phyloP scores from a whole-genome alignment of 1,284 basidiomycete genomes.

The Ustilago bromivora region DNA sequence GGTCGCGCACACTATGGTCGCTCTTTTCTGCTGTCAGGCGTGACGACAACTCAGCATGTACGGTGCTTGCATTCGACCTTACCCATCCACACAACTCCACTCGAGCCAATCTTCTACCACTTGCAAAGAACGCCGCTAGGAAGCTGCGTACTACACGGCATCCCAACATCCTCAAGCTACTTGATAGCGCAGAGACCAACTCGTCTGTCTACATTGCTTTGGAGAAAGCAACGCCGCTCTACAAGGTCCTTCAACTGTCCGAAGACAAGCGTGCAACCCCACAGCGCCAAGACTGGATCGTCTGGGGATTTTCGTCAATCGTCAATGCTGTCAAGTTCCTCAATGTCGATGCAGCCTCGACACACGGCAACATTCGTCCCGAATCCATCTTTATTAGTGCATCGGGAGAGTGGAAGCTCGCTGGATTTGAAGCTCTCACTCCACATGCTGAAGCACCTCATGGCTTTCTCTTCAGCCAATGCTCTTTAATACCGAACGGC shows the following conservation, averaged over 20 bases:
- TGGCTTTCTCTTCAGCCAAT: slow-evolving; percentile 47
- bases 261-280: slow-evolving; percentile 72
- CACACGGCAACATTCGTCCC: slow-evolving; percentile 86
- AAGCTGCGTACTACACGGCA: slow-evolving; percentile 92
- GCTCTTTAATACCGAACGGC: slow-evolving; percentile 64
- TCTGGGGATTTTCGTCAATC: slow-evolving; percentile 92
- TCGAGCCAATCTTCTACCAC: slow-evolving; percentile 70
- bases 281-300: slow-evolving; percentile 80
- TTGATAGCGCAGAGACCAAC: slow-evolving; percentile 86
- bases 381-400: slow-evolving; percentile 83
- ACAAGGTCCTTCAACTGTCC: slow-evolving; percentile 73
- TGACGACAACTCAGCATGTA: slow-evolving; percentile 78
- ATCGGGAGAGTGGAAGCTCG: slow-evolving; percentile 95
- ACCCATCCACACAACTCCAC: slow-evolving; percentile 51
- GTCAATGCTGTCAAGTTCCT: slow-evolving; percentile 90
- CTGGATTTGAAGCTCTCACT: slow-evolving; percentile 91
- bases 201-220: slow-evolving; percentile 91
- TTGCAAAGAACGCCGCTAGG: slow-evolving; percentile 90
- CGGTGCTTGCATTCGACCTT: slow-evolving; percentile 63
- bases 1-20: slow-evolving; percentile 81
- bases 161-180: slow-evolving; percentile 93
- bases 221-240: slow-evolving; percentile 86
- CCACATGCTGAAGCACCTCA: slow-evolving; percentile 69
- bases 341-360: slow-evolving; percentile 76
- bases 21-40: slow-evolving; percentile 85